These are phyloP conservation scores for Aspergillus latus DNA, from an alignment of 2,329 filamentous ascomycete genomes.

Conservation along the genomic window DNA sequence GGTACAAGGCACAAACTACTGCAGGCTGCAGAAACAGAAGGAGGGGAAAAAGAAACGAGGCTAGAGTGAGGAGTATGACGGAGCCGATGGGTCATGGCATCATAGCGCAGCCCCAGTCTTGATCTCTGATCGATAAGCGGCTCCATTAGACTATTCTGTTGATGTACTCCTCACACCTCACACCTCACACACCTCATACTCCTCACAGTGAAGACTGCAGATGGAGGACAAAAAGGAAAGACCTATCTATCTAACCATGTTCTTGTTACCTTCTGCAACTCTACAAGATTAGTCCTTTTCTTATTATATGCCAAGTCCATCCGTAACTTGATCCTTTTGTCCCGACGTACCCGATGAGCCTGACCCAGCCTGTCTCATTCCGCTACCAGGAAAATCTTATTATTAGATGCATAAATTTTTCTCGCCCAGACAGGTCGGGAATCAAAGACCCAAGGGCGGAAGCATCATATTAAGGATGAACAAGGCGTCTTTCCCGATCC, in stretches of 20 bases:
- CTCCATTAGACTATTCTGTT: neutral
- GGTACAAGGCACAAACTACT: conserved; percentile 2
- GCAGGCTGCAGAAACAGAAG: neutral
- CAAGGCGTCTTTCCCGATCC: neutral
- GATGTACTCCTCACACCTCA: no score
- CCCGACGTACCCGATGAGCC: conserved; percentile 12
- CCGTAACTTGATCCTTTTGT: neutral
- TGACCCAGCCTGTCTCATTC: neutral
- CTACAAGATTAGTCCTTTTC: neutral
- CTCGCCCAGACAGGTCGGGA: neutral
- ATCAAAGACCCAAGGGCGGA: neutral
- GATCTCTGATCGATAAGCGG: conserved; percentile 7
- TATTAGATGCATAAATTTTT: neutral
- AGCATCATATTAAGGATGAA: neutral
- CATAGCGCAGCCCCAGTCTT: neutral
- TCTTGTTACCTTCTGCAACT: neutral
- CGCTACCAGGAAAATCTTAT: neutral
- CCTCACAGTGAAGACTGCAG: neutral
- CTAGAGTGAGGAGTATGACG: conserved; percentile 9
- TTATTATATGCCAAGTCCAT: no score
- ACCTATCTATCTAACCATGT: no score
- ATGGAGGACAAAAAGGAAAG: neutral
- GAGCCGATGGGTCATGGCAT: conserved; percentile 9
- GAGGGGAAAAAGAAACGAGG: conserved; percentile 8
- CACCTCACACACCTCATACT: no score